Evolutionary conservation across 2,329 filamentous ascomycete species (phyloP), one percentile per base, ranked within the genome.

Genomic region (Aspergillus sp.): DNA sequence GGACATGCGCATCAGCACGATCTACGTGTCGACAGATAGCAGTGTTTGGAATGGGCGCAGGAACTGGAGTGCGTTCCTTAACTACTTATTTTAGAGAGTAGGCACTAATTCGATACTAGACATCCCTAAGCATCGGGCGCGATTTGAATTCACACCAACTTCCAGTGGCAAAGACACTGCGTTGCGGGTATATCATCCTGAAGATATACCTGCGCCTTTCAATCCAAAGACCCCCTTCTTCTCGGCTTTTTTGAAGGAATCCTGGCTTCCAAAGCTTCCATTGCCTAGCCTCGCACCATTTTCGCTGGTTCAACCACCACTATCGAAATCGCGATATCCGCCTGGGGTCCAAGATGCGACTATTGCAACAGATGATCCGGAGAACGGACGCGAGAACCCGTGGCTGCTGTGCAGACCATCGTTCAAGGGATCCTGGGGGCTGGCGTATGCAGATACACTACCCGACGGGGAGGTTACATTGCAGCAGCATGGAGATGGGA

Each of bases 31-130:
- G 5, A 47, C 52, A 1, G 52, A 54, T 20, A 43, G 34, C 34
- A 54, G 52, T n/a, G 52, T 54, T 9, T 54, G 52, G 52, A 54
- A 54, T 34, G 52, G 52, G 5, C 30, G 52, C 17, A 41, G 52
- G 17, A 54, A 54, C 17, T 54, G 52, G 52, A 54, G 52, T 54
- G 36, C 43, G 36, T 12, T 13, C 20, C 12, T 9, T 9, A 18
- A 18, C n/a, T 18, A 20, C 1, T 17, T 44, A 20, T 12, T 9
- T 30, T 11, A 1, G 9, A 30, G 9, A 30, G 9, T 11, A 42
- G 39, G 6, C 8, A 7, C 18, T 42, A 20, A 12, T 12, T 43
- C 3, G 6, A 30, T 47, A 4, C 20, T 7, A 54, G 52, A 54
- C 26, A 54, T 54, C 32, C 52, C 52, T 17, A 54, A 54, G 34